Conservation (phyloP, 2,329 filamentous ascomycete species). For the Ascocoryne sarcoides region DNA sequence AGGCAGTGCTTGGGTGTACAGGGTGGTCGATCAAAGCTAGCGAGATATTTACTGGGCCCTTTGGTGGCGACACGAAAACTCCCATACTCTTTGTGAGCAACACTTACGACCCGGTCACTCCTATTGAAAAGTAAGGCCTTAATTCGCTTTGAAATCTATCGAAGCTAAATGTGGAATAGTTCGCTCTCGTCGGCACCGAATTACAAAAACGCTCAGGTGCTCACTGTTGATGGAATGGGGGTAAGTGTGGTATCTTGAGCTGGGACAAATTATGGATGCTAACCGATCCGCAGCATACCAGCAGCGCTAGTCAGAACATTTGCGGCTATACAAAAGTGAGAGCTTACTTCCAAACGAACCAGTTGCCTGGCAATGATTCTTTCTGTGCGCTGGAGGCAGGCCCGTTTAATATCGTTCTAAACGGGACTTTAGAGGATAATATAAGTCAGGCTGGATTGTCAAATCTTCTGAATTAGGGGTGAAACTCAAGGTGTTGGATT, state of each 20-base stretch:
- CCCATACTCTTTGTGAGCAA: slow-evolving; percentile 30
- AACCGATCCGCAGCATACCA: neutral
- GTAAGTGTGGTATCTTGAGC: slow-evolving; percentile 31
- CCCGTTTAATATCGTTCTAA: slow-evolving; percentile 3
- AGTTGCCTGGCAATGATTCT: slow-evolving; percentile 5
- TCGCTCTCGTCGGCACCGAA: slow-evolving; percentile 5
- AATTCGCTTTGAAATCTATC: neutral
- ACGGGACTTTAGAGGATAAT: neutral
- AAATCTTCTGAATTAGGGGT: too few species aligned
- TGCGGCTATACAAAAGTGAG: slow-evolving; percentile 25
- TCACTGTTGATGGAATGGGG: slow-evolving; percentile 41
- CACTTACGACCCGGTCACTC: slow-evolving; percentile 27
- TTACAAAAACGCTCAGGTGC: slow-evolving; percentile 37
- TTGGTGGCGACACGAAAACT: slow-evolving; percentile 27
- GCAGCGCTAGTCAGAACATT: slow-evolving; percentile 19
- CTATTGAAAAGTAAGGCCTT: slow-evolving; percentile 15
- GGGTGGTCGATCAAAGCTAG: slow-evolving; percentile 24
- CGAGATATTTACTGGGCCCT: slow-evolving; percentile 18
- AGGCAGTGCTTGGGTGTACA: slow-evolving; percentile 16
- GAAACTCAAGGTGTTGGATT: too few species aligned
- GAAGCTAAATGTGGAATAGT: neutral
- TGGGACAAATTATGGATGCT: neutral
- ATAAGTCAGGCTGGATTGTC: neutral
- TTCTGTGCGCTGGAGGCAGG: slow-evolving; percentile 10
- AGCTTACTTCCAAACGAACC: slow-evolving; percentile 9